Evolutionary conservation across 2,329 filamentous ascomycete genomes (phyloP).

Genomic region (Amphichorda felina): DNA sequence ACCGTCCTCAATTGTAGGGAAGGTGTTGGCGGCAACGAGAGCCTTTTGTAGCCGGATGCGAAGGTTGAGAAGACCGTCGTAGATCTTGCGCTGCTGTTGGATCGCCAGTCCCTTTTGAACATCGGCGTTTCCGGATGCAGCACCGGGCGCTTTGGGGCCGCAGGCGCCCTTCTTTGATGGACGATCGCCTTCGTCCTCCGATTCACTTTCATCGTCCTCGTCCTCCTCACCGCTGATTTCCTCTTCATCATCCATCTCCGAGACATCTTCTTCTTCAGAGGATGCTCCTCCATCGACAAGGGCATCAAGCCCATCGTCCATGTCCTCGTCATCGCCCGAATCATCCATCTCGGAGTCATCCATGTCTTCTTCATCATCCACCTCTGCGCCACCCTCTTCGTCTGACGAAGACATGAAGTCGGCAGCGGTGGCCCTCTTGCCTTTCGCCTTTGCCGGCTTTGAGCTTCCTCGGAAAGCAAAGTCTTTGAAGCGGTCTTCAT

Average conservation of each 20-base stretch:
- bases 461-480: constrained; percentile 55
- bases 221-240: constrained; percentile 23
- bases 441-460: constrained; percentile 26
- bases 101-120: constrained; percentile 78
- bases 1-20: constrained; percentile 34
- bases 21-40: constrained; percentile 68
- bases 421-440: constrained; percentile 34
- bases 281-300: constrained; percentile 17
- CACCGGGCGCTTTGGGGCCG: not conserved
- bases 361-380: constrained; percentile 16
- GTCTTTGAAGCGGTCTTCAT: constrained; percentile 69
- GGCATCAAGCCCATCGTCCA: constrained; percentile 23
- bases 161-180: constrained; percentile 6
- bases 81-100: constrained; percentile 72
- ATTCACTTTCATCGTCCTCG: constrained; percentile 20
- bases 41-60: constrained; percentile 91
- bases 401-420: constrained; percentile 44
- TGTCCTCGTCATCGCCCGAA: constrained; percentile 22
- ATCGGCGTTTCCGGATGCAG: constrained; percentile 9
- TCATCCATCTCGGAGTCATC: constrained; percentile 22
- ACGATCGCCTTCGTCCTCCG: constrained; percentile 18
- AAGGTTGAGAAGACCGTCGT: constrained; percentile 79
- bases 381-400: constrained; percentile 20
- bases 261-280: constrained; percentile 20
- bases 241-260: constrained; percentile 18